These are phyloP conservation scores for Boletus rex-veris DNA, from an alignment of 768 basidiomycete species.

Conservation along the genomic window DNA sequence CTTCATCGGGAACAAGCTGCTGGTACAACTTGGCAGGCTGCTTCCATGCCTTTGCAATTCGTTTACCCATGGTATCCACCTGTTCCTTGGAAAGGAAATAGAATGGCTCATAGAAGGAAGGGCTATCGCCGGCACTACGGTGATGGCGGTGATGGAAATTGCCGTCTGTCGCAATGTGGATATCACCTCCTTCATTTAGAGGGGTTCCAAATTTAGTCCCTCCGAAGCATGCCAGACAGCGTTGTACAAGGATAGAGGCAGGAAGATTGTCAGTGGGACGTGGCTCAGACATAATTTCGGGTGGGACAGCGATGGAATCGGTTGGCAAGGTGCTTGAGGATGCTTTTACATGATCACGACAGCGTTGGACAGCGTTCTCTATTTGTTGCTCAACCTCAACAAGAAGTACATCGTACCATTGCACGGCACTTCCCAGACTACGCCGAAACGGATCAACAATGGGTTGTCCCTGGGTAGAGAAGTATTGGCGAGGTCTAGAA, in stretches of 20 bases:
- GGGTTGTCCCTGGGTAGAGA: no score
- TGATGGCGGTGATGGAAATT: slow-evolving; percentile 6
- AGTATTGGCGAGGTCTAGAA: no score
- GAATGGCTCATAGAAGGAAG: slow-evolving; percentile 12
- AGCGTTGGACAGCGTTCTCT: neutral
- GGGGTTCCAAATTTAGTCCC: neutral
- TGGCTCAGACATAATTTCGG: no score
- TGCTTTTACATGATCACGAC: neutral
- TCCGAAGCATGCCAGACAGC: neutral
- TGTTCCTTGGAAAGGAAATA: slow-evolving; percentile 35
- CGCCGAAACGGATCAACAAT: no score
- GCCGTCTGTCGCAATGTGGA: slow-evolving; percentile 1
- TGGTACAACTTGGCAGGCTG: neutral
- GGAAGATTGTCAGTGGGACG: rapidly evolving
- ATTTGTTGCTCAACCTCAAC: slow-evolving; percentile 7
- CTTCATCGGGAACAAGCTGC: slow-evolving; percentile 29
- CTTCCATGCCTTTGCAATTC: slow-evolving; percentile 25
- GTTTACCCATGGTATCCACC: slow-evolving; percentile 31
- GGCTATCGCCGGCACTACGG: neutral
- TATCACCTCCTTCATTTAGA: neutral
- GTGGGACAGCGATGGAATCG: neutral
- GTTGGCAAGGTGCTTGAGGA: neutral
- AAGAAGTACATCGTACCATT: slow-evolving; percentile 29
- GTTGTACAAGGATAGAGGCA: neutral
- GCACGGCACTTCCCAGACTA: slow-evolving; percentile 11